Evolutionary conservation across 495 filamentous ascomycete genomes (phyloP), one percentile per base, ranked within the genome.

Genomic region (Aspergillus affinis): DNA sequence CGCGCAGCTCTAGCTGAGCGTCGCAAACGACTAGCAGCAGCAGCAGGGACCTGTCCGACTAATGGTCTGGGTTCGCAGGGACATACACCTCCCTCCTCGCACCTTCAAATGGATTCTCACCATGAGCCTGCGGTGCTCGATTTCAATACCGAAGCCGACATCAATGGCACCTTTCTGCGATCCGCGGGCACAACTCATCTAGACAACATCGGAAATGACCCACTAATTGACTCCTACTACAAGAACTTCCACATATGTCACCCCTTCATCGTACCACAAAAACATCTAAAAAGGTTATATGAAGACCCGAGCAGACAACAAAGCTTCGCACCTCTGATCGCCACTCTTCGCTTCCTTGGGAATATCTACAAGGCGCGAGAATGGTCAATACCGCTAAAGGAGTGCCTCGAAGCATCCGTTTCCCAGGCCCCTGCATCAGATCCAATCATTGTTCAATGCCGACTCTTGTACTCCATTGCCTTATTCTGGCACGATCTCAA

Each of bases 381-480:
- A 55, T 72, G 64, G 62, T 65, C 69, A 17, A 51, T 20, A 13
- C 41, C 60, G n/a, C 57, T 69, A 2, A 55, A 65, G 32, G 59
- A 65, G n/a, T 17, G 64, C 23, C 59, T 55, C 20, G 69, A 71
- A 45, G n/a, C 55, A 6, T 68, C 32, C 81, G 84, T 83, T 74
- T 84, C 61, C 78, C 84, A 60, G 82, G 81, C 30, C 78, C 84
- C 61, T 74, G 79, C 57, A 69, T 13, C 41, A 8, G 81, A 72
- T 59, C 67, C 71, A 1, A 54, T 65, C 48, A 18, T 65, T 27
- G 68, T 74, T 26, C 73, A 71, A 54, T 68, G 62, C 21, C 69
- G 65, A 30, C 50, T 91, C 88, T 49, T 75, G 47, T 75, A 71
- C 51, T 72, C 71, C 1, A 64, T 75, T 4, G 67, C 57, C 10